phyloP scores from a whole-genome alignment of 2,329 filamentous ascomycete species.

The Drechslerella coelobrocha region DNA sequence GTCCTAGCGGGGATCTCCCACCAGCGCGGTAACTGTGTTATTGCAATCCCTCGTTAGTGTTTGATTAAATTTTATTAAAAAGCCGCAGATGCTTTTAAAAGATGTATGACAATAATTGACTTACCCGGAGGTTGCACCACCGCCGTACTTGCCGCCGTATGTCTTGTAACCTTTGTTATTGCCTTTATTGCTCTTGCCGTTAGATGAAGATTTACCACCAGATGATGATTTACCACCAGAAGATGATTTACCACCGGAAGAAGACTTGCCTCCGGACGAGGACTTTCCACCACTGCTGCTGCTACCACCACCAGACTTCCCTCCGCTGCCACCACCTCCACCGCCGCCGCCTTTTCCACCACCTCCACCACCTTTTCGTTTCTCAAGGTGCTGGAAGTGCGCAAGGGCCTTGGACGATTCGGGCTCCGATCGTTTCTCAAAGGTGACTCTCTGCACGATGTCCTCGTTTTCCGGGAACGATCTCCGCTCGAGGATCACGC shows the following conservation, averaged over 20 bases:
- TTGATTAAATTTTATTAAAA: too few species aligned
- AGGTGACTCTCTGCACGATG: slow-evolving; percentile 20
- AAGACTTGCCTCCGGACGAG: background rate
- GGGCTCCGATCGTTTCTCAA: slow-evolving; percentile 18
- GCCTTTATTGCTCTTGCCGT: slow-evolving; percentile 33
- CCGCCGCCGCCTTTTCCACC: slow-evolving; percentile 43
- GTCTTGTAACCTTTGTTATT: slow-evolving; percentile 53
- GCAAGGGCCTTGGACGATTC: slow-evolving; percentile 12
- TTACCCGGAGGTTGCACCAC: slow-evolving; percentile 54
- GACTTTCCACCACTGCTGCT: slow-evolving; percentile 11
- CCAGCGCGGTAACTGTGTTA: slow-evolving; percentile 65
- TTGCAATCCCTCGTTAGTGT: slow-evolving; percentile 65
- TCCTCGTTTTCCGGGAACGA: slow-evolving; percentile 19
- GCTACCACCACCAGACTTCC: slow-evolving; percentile 54
- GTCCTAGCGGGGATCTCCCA: slow-evolving; percentile 60
- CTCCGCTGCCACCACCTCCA: slow-evolving; percentile 57
- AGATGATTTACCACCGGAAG: slow-evolving; percentile 16
- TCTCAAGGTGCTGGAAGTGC: slow-evolving; percentile 36
- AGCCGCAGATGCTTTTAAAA: too few species aligned
- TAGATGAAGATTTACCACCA: slow-evolving; percentile 28
- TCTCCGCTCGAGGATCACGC: slow-evolving; percentile 14
- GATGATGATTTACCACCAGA: slow-evolving; percentile 19
- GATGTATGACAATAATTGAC: too few species aligned
- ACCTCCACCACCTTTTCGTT: slow-evolving; percentile 36
- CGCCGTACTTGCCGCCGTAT: slow-evolving; percentile 54